Evolutionary conservation across 441 rosid species (phyloP).

Genomic region (Manihot esculenta): DNA sequence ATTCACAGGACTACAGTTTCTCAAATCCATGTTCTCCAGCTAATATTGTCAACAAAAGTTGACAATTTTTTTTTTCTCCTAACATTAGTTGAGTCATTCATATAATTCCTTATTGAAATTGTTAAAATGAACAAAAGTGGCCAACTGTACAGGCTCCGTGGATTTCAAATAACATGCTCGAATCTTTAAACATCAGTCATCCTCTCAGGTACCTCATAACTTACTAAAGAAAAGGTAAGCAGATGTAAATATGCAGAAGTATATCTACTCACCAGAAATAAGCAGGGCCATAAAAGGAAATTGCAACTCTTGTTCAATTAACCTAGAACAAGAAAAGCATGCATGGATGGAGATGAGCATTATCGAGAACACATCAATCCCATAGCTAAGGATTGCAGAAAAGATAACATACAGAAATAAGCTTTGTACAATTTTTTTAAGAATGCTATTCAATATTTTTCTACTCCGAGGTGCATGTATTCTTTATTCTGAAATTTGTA

Average conservation of each 20-base stretch:
- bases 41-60: neutral
- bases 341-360: conserved; percentile 9
- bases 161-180: neutral
- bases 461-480: neutral
- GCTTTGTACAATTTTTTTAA: neutral
- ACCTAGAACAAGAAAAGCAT: conserved; percentile 39
- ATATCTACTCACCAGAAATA: conserved; percentile 65
- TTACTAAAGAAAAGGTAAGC: neutral
- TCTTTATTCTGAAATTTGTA: conserved; percentile 5
- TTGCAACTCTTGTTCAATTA: conserved; percentile 63
- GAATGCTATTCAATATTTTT: conserved; percentile 5
- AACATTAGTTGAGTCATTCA: neutral
- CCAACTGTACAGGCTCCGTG: neutral
- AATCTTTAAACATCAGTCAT: neutral
- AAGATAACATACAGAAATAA: neutral
- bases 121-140: neutral
- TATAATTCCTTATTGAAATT: neutral
- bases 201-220: neutral
- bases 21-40: neutral
- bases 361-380: neutral
- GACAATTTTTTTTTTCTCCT: neutral
- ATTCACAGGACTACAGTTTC: neutral
- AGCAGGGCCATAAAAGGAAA: conserved; percentile 95
- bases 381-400: neutral
- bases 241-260: neutral